Evolutionary conservation across 345 rosid species (phyloP).

Genomic region (Hypericum androsaemum): DNA sequence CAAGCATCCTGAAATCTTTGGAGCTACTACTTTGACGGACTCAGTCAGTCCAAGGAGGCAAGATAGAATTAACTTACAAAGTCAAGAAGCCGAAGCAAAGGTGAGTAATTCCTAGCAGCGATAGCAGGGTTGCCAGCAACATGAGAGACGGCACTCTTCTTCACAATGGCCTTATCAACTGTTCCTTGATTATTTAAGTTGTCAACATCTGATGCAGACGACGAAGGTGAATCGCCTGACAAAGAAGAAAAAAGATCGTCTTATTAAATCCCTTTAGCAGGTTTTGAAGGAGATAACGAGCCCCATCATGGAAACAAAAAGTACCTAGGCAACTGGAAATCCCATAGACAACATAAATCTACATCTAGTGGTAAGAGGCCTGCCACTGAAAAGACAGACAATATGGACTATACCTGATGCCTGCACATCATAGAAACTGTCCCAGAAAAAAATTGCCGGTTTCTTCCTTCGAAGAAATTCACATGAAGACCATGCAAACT

Average conservation of each 20-base stretch:
- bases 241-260: neutral
- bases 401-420: too few species aligned
- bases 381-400: too few species aligned
- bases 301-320: too few species aligned
- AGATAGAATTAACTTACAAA: conserved; percentile 8
- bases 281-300: neutral
- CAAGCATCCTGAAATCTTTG: too few species aligned
- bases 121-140: conserved; percentile 3
- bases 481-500: too few species aligned
- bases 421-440: too few species aligned
- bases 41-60: neutral
- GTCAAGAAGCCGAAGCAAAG: conserved; percentile 7
- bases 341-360: too few species aligned
- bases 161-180: neutral
- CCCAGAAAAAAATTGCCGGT: too few species aligned
- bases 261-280: neutral
- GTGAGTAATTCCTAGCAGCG: conserved; percentile 6
- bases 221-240: conserved; percentile 15
- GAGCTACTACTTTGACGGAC: neutral
- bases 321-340: too few species aligned
- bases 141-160: conserved; percentile 2
- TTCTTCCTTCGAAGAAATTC: too few species aligned
- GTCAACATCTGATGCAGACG: conserved; percentile 14
- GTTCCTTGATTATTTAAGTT: conserved; percentile 9
- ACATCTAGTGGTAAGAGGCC: too few species aligned